A percentile compares a stretch with the other conserved stretches of the same genome.
These are phyloP conservation scores for Tricladium varicosporioides DNA, from an alignment of 2,329 filamentous ascomycete species.

Conservation along the genomic window DNA sequence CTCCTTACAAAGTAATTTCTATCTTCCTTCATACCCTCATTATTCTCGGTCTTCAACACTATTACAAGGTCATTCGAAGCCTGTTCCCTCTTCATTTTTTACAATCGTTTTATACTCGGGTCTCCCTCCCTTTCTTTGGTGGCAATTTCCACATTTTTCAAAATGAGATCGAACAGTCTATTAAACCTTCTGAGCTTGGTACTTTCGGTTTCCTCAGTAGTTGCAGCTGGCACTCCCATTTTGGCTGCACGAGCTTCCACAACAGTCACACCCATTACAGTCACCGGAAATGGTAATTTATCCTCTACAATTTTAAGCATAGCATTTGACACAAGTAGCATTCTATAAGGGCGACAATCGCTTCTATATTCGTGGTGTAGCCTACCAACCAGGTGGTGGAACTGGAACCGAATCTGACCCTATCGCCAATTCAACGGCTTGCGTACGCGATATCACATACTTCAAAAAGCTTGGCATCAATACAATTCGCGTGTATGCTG, in stretches of 20 bases:
- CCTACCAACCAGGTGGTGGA: constrained; percentile 53
- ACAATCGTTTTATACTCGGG: too few relatives aligned
- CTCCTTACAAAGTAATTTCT: too few relatives aligned
- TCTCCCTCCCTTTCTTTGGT: too few relatives aligned
- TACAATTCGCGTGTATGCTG: constrained; percentile 70
- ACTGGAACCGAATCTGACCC: constrained; percentile 61
- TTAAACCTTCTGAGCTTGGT: constrained; percentile 6
- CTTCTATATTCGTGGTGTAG: constrained; percentile 61
- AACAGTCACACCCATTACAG: constrained; percentile 24
- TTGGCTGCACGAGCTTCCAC: constrained; percentile 21
- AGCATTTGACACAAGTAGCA: constrained; percentile 18
- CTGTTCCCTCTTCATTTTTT: too few relatives aligned
- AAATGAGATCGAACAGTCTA: too few relatives aligned
- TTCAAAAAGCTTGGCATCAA: constrained; percentile 70
- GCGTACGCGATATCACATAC: constrained; percentile 63
- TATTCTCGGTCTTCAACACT: too few relatives aligned
- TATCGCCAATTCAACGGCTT: constrained; percentile 56
- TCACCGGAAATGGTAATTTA: constrained; percentile 30
- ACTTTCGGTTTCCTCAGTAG: background rate
- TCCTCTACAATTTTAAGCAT: background rate
- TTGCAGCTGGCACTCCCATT: constrained; percentile 20
- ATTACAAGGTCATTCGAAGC: too few relatives aligned
- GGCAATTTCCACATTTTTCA: too few relatives aligned
- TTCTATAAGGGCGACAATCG: constrained; percentile 32
- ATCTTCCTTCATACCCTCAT: too few relatives aligned